A percentile compares a stretch with the other conserved stretches of the same genome.
Evolutionary conservation across 2,329 filamentous ascomycete genomes (phyloP).

Genomic region (Colletotrichum orbiculare): DNA sequence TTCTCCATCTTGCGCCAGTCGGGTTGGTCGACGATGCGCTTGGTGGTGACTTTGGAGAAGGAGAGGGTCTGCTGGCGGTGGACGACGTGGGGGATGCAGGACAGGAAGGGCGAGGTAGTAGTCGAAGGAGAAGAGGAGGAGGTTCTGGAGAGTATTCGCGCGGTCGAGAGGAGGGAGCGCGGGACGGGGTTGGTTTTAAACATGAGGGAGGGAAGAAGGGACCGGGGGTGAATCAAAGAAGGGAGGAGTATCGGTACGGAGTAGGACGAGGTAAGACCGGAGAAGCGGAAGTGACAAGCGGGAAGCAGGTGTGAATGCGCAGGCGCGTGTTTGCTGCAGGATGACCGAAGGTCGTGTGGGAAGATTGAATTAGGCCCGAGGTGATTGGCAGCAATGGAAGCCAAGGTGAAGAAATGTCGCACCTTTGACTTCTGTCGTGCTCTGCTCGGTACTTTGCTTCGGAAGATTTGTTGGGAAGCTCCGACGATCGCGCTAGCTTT

Average conservation of each 20-base stretch:
- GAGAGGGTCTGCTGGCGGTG: constrained; percentile 1
- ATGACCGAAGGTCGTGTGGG: constrained; percentile 17
- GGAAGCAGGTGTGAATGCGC: neutral
- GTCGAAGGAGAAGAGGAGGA: constrained; percentile 7
- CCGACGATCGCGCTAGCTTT: constrained; percentile 24
- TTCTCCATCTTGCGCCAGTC: constrained; percentile 35
- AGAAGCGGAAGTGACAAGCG: neutral
- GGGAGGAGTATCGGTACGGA: neutral
- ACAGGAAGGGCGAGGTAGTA: neutral
- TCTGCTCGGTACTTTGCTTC: neutral
- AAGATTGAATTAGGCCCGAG: constrained; percentile 14
- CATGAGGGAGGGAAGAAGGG: constrained; percentile 12
- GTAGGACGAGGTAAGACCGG: neutral
- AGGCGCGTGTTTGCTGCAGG: constrained; percentile 2
- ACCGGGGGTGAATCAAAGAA: neutral
- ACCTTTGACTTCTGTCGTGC: constrained; percentile 1
- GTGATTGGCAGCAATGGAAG: constrained; percentile 1
- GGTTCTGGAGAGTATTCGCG: neutral
- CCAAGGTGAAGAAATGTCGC: constrained; percentile 33
- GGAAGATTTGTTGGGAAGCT: constrained; percentile 35
- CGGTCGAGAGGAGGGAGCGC: constrained; percentile 20
- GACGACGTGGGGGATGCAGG: constrained; percentile 2
- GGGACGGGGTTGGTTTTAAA: constrained; percentile 29
- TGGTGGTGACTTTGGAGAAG: constrained; percentile 19
- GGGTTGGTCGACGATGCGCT: constrained; percentile 9